Percentiles rank a stretch among this genome's conserved stretches.
Evolutionary conservation across 768 basidiomycete genomes (phyloP).

Genomic region (Tephrocybe sp.): DNA sequence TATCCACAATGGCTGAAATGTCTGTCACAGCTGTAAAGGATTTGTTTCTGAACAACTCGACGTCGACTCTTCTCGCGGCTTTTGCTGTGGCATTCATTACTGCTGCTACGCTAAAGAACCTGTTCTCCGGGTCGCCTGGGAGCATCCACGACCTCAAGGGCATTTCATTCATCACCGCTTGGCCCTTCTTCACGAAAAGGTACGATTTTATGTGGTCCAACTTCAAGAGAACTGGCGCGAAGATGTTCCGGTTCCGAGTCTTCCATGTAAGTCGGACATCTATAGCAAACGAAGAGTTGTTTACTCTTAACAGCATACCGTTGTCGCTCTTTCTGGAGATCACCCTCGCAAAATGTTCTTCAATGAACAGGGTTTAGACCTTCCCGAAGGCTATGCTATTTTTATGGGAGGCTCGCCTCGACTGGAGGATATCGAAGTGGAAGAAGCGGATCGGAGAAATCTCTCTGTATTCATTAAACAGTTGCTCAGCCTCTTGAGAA

Average conservation of each 20-base stretch:
- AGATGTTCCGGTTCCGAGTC: constrained; percentile 28
- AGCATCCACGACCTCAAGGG: constrained; percentile 24
- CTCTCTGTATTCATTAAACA: constrained; percentile 1
- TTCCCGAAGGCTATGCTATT: not conserved
- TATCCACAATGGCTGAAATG: too few relatives aligned
- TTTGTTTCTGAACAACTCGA: not conserved
- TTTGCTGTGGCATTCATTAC: not conserved
- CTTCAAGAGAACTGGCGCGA: constrained; percentile 19
- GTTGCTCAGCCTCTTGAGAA: constrained; percentile 1
- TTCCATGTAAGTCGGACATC: constrained; percentile 21
- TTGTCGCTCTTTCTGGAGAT: not conserved
- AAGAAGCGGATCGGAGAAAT: not conserved
- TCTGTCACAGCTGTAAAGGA: too few relatives aligned
- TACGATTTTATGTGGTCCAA: constrained; percentile 28
- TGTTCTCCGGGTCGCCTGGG: not conserved
- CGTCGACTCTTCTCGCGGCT: not conserved
- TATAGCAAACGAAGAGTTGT: not conserved
- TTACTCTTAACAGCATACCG: not conserved
- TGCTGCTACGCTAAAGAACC: not conserved
- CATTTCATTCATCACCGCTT: constrained; percentile 26
- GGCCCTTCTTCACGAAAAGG: constrained; percentile 30
- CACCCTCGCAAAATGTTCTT: not conserved
- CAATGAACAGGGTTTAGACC: not conserved
- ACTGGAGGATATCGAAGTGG: not conserved
- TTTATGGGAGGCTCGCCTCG: not conserved